These are phyloP conservation scores for Sarocladium oryzae DNA, from an alignment of 2,329 filamentous ascomycete genomes.

Conservation along the genomic window DNA sequence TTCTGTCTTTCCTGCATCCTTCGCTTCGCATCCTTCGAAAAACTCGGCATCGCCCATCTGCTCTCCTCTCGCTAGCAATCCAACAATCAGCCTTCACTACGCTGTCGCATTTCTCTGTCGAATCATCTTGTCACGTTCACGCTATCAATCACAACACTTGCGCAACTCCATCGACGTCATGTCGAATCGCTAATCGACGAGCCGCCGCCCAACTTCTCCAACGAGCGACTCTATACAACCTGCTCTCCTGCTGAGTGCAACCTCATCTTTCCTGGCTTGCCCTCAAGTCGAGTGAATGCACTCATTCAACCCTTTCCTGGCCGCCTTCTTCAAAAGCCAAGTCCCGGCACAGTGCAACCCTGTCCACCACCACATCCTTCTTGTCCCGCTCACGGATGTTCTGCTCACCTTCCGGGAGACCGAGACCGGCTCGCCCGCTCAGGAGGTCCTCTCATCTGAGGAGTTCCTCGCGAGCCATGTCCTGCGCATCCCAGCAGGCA, in stretches of 20 bases:
- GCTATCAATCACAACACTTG: too few species aligned
- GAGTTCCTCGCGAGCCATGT: constrained; percentile 98
- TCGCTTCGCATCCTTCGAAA: background rate
- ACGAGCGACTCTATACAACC: background rate
- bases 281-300: constrained; percentile 59
- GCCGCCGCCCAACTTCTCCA: background rate
- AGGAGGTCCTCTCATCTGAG: constrained; percentile 80
- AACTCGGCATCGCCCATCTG: background rate
- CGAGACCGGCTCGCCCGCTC: constrained; percentile 70
- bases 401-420: constrained; percentile 82
- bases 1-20: background rate
- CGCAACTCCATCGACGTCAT: constrained; percentile 2
- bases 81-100: background rate
- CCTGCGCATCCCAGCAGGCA: constrained; percentile 65
- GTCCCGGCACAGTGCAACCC: constrained; percentile 87
- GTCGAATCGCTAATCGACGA: constrained; percentile 5
- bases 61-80: background rate
- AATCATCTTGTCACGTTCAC: background rate
- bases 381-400: constrained; percentile 89
- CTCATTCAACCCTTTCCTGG: constrained; percentile 97
- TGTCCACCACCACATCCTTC: constrained; percentile 83
- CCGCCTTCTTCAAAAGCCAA: constrained; percentile 97
- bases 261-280: background rate
- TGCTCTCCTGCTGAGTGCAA: constrained; percentile 10
- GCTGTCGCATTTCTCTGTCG: background rate